These are phyloP conservation scores for Euryodendron excelsum DNA, from an alignment of 148 eudicot species.

Conservation along the genomic window DNA sequence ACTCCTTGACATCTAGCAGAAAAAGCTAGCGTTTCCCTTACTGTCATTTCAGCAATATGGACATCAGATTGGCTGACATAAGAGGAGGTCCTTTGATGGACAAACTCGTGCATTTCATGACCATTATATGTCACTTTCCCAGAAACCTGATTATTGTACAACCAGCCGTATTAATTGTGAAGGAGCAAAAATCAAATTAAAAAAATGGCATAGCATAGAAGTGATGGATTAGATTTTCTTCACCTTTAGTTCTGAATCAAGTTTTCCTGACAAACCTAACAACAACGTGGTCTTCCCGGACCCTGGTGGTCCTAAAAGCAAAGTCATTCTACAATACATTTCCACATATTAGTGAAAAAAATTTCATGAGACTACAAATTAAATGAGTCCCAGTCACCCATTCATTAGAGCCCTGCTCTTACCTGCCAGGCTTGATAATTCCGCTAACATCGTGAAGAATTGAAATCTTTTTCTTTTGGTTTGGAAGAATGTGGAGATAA, in stretches of 20 bases:
- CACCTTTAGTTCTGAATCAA: constrained; percentile 44
- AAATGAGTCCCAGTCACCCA: background rate
- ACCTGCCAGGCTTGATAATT: constrained; percentile 57
- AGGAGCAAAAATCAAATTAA: background rate
- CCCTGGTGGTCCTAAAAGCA: constrained; percentile 45
- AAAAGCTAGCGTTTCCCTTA: constrained; percentile 68
- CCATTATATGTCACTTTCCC: constrained; percentile 72
- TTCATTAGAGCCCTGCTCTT: background rate
- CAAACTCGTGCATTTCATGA: constrained; percentile 64
- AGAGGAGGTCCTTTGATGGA: constrained; percentile 70
- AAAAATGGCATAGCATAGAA: background rate
- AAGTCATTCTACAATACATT: constrained; percentile 44
- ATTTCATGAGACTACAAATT: background rate
- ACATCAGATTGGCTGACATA: constrained; percentile 74
- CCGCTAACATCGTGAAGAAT: constrained; percentile 56
- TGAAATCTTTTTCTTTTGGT: constrained; percentile 33
- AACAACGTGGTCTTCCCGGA: constrained; percentile 54
- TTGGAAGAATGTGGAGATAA: constrained; percentile 33
- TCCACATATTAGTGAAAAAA: background rate
- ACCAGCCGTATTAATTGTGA: background rate
- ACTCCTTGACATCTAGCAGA: constrained; percentile 75
- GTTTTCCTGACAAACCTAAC: constrained; percentile 58
- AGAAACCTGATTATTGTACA: constrained; percentile 7
- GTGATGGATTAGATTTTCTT: background rate
- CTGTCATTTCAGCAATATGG: constrained; percentile 76